Percentiles rank a stretch among this genome's conserved stretches.
These are phyloP conservation scores for Tranzscheliella williamsii DNA, from an alignment of 1,284 basidiomycete species.

Conservation along the genomic window DNA sequence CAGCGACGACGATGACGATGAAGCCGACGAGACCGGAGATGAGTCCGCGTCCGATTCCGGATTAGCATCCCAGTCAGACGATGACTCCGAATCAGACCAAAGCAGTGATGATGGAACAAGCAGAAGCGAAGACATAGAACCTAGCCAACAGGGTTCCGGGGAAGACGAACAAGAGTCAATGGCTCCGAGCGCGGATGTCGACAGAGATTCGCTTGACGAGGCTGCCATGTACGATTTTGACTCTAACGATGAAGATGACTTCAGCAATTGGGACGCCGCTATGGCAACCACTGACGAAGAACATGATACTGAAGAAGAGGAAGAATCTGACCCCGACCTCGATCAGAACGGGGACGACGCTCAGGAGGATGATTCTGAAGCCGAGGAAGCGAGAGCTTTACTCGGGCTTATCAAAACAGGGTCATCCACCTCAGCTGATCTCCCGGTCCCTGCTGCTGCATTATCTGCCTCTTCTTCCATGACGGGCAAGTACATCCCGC, in stretches of 20 bases:
- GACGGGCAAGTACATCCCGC: constrained; percentile 64
- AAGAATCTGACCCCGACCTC: background rate
- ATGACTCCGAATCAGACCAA: background rate
- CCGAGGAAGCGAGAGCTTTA: constrained; percentile 8
- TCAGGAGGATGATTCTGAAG: constrained; percentile 18
- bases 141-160: no score
- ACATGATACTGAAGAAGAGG: constrained; percentile 6
- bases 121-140: no score
- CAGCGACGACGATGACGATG: constrained; percentile 11
- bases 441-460: constrained; percentile 1
- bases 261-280: constrained; percentile 41
- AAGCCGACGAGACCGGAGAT: background rate
- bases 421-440: background rate
- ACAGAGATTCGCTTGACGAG: constrained; percentile 8
- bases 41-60: constrained; percentile 1
- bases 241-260: constrained; percentile 34
- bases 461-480: constrained; percentile 14
- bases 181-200: background rate
- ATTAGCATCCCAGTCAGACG: background rate
- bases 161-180: background rate
- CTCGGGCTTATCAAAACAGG: background rate
- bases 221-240: constrained; percentile 31
- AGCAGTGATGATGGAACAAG: constrained; percentile 2
- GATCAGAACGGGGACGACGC: constrained; percentile 5
- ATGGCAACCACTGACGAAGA: constrained; percentile 43